Conservation (phyloP, 371 early-diverging fungal species). For the Basidiobolus meristosporus region DNA sequence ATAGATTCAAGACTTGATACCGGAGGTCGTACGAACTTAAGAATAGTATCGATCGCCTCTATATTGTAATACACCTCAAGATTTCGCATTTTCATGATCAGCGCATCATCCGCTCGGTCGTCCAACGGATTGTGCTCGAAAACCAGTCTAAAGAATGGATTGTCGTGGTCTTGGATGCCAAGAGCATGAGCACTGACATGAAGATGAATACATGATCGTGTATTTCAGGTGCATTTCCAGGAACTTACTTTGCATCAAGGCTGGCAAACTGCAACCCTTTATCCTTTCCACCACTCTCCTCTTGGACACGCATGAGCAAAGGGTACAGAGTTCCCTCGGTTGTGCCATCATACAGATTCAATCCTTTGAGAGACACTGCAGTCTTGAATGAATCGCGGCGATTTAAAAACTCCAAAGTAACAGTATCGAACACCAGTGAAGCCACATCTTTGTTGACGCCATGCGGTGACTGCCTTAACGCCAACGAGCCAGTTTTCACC, state of each 20-base stretch:
- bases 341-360: slow-evolving; percentile 65
- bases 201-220: no score
- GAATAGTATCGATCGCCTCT: slow-evolving; percentile 41
- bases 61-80: slow-evolving; percentile 84
- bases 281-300: slow-evolving; percentile 13
- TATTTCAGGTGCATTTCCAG: no score
- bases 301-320: slow-evolving; percentile 64
- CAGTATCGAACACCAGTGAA: slow-evolving; percentile 31
- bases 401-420: slow-evolving; percentile 13
- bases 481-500: slow-evolving; percentile 72
- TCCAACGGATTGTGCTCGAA: slow-evolving; percentile 81
- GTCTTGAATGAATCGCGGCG: slow-evolving; percentile 46
- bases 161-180: slow-evolving; percentile 1
- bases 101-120: slow-evolving; percentile 68
- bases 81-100: slow-evolving; percentile 69
- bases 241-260: no score
- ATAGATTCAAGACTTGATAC: slow-evolving; percentile 59
- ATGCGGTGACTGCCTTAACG: slow-evolving; percentile 48
- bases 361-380: slow-evolving; percentile 50
- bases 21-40: slow-evolving; percentile 73
- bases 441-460: slow-evolving; percentile 2
- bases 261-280: slow-evolving; percentile 4
- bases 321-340: slow-evolving; percentile 56
- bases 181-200: no score
- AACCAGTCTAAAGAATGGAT: slow-evolving; percentile 65